Conservation (phyloP, 768 basidiomycete species). For the Chiua virens region DNA sequence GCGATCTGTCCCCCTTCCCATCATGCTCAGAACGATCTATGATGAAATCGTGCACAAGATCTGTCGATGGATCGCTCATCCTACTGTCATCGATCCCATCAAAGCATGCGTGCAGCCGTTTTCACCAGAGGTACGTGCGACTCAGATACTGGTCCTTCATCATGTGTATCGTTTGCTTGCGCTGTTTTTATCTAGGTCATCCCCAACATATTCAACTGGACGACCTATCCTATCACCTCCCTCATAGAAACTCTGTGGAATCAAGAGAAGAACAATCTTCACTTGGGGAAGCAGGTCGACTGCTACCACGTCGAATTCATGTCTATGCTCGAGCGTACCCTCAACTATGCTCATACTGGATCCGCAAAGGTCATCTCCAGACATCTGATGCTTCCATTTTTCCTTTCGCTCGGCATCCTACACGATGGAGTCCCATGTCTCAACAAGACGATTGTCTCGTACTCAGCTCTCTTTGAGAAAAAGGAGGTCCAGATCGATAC, state of each 20-base stretch:
- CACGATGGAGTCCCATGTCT: not conserved
- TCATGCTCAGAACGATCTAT: not conserved
- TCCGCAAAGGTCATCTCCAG: not conserved
- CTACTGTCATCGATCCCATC: not conserved
- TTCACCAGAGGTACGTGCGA: not conserved
- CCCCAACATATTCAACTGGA: conserved; percentile 3
- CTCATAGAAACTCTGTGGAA: not conserved
- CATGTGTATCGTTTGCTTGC: too few species aligned
- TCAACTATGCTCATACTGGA: conserved; percentile 7
- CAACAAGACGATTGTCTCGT: not conserved
- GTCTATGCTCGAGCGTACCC: conserved; percentile 2
- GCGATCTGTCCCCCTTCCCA: not conserved
- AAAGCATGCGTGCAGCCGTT: not conserved
- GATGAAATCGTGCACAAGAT: not conserved
- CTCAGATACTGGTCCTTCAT: not conserved
- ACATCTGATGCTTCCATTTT: not conserved
- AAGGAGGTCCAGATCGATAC: not conserved
- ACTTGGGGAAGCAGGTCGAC: not conserved
- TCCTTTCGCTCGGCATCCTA: not conserved
- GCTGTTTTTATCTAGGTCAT: too few species aligned
- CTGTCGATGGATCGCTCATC: not conserved
- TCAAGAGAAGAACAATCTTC: not conserved
- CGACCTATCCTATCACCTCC: not conserved
- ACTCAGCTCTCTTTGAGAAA: not conserved
- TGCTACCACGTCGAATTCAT: conserved; percentile 3